Evolutionary conservation across 129 eudicot genomes (phyloP).

Genomic region (Artemisia tridentata): DNA sequence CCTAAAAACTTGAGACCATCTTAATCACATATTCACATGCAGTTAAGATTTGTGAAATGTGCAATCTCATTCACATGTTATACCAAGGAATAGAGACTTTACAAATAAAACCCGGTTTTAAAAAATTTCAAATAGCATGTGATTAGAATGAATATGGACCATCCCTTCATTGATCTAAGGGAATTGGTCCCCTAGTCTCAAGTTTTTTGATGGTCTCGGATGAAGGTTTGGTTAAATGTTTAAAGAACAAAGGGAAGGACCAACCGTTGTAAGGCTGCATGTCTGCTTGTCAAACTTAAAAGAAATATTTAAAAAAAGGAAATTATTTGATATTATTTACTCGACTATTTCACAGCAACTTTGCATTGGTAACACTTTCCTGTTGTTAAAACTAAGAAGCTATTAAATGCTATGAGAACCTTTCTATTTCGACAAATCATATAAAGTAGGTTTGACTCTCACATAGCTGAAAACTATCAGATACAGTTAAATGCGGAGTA

Average conservation of each 20-base stretch:
- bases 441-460: too few relatives aligned
- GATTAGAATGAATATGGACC: too few relatives aligned
- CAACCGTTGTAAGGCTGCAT: background rate
- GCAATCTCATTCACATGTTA: too few relatives aligned
- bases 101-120: too few relatives aligned
- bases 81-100: too few relatives aligned
- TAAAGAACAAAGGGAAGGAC: background rate
- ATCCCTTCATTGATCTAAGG: too few relatives aligned
- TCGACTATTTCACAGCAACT: background rate
- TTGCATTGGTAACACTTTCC: background rate
- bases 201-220: background rate
- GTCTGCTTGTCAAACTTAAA: background rate
- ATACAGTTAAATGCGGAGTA: background rate
- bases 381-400: background rate
- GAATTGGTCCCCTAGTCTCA: too few relatives aligned
- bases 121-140: too few relatives aligned
- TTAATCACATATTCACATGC: too few relatives aligned
- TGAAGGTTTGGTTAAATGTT: background rate
- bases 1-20: too few relatives aligned
- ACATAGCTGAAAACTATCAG: background rate
- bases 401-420: background rate
- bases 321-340: background rate
- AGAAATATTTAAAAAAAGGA: background rate
- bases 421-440: background rate
- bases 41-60: too few relatives aligned